Evolutionary conservation across 495 filamentous ascomycete genomes (phyloP).

Genomic region (Penicillium samsonianum): DNA sequence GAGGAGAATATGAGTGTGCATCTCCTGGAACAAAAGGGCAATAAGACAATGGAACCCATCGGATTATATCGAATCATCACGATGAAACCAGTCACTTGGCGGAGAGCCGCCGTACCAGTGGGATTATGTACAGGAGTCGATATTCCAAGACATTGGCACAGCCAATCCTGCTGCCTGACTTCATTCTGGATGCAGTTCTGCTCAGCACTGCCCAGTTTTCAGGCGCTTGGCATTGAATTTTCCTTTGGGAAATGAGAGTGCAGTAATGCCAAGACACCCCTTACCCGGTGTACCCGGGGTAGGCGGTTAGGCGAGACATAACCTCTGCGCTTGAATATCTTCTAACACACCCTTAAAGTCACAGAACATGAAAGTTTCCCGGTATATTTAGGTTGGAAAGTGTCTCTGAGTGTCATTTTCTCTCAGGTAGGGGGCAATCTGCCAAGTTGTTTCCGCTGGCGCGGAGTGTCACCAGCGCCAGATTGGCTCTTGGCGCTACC

Average conservation of each 20-base stretch:
- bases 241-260: neutral
- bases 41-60: constrained; percentile 5
- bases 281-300: constrained; percentile 1
- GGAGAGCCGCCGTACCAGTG: neutral
- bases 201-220: constrained; percentile 5
- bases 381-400: neutral
- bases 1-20: neutral
- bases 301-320: constrained; percentile 1
- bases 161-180: constrained; percentile 9
- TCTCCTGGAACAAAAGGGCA: neutral
- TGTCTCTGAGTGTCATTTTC: neutral
- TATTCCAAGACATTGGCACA: constrained; percentile 8
- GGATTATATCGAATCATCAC: neutral
- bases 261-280: constrained; percentile 8
- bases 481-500: neutral
- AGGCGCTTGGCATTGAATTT: constrained; percentile 1
- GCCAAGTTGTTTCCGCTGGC: constrained; percentile 9
- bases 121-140: neutral
- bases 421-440: neutral
- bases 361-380: neutral
- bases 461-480: constrained; percentile 1
- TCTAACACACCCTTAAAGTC: too few species aligned
- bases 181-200: neutral
- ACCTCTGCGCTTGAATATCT: neutral
- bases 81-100: constrained; percentile 8